Base-by-base conservation (phyloP, 2,329 filamentous ascomycete genomes). In the Penicillium corylophilum region DNA sequence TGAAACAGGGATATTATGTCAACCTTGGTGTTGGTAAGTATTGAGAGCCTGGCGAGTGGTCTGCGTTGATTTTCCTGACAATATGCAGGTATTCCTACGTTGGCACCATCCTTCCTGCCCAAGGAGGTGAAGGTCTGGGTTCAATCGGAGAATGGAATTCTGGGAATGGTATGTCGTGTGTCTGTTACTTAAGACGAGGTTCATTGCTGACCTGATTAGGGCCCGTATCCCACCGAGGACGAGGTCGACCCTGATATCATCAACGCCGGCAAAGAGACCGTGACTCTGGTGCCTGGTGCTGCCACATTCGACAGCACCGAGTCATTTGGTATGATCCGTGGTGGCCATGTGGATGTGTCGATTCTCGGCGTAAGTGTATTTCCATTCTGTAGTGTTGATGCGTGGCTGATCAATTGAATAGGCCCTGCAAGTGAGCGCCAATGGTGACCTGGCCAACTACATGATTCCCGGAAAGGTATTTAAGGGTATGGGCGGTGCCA, bases 261-360 rank as follows among this genome's bases (percentile, higher is more conserved):
- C 74, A 95, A 94, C 62, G 90, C 90, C 0, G 89, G 90, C 51
- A 95, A 95, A 68, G 89, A 95, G 69, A 95, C 89, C 0, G 88
- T 92, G 0, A 94, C 90, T 0, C 79, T 94, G 0, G 75, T 90
- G 0, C 86, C 87, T 0, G 90, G 90, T 1, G 89, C 88, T 0
- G 81, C 86, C 0, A 87, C 84, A 9, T 95, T 94, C 62, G 89
- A 90, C 68, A 88, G 84, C 40, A 81, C 87, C 56, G 90, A 94
- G 71, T 91, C 87, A 1, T 95, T 95, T 65, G 85, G 82, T 61
- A 94, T 94, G 90, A 95, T 95, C 61, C 83, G 90, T 10, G 88
- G 89, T 46, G 90, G 90, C 0, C 88, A 91, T 64, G 85, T 95
- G 38, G 86, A 95, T 65, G 86, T 95, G 5, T 90, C 88, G 0